These are phyloP conservation scores for Trametes villosa DNA, from an alignment of 768 basidiomycete species.

Conservation along the genomic window DNA sequence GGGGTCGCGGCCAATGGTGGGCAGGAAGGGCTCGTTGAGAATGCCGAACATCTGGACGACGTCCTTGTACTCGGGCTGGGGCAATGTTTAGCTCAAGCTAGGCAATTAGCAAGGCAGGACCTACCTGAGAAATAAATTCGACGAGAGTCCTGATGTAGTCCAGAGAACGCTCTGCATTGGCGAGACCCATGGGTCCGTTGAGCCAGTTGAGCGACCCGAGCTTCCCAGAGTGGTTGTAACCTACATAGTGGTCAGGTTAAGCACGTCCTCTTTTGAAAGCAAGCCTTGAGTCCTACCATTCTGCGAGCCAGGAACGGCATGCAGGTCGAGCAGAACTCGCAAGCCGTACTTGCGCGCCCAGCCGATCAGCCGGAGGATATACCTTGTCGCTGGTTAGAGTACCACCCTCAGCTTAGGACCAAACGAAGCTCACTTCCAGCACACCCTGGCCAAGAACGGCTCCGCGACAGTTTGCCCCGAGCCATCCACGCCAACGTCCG, in stretches of 20 bases:
- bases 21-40: constrained; percentile 60
- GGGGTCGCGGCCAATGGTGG: constrained; percentile 54
- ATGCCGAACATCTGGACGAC: constrained; percentile 66
- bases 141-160: constrained; percentile 74
- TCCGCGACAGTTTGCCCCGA: constrained; percentile 43
- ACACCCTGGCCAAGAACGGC: constrained; percentile 73
- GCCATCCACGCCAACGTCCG: constrained; percentile 38
- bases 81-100: background rate
- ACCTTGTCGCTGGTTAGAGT: constrained; percentile 43
- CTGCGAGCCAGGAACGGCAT: constrained; percentile 79
- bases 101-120: background rate
- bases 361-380: constrained; percentile 70
- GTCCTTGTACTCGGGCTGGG: constrained; percentile 58
- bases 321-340: constrained; percentile 78
- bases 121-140: constrained; percentile 78
- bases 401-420: background rate
- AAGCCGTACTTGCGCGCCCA: constrained; percentile 93
- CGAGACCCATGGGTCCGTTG: constrained; percentile 79
- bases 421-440: constrained; percentile 63
- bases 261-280: no score
- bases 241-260: background rate
- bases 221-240: constrained; percentile 64
- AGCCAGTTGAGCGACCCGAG: constrained; percentile 64
- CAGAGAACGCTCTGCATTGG: constrained; percentile 81
- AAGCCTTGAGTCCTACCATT: constrained; percentile 65